A percentile compares a stretch with the other conserved stretches of the same genome.
These are phyloP conservation scores for Hippophae rhamnoides DNA, from an alignment of 306 rosid genomes.

Conservation along the genomic window DNA sequence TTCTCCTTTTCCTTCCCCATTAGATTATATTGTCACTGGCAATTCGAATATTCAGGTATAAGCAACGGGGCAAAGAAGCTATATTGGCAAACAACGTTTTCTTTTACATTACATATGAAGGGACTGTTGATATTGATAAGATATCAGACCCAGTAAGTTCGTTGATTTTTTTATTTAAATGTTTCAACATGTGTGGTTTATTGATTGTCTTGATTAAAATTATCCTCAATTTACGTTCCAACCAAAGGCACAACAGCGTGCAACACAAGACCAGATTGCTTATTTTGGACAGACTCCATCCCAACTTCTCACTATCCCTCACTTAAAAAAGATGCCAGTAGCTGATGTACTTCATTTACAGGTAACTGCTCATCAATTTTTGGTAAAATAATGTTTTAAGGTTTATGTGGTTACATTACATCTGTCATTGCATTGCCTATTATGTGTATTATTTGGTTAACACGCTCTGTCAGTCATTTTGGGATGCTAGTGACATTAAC, in stretches of 20 bases:
- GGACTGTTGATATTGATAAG: conserved; percentile 91
- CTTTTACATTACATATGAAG: conserved; percentile 89
- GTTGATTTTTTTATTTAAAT: background rate
- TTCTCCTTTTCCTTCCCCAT: too few species aligned
- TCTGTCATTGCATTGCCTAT: background rate
- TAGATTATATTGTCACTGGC: conserved; percentile 16
- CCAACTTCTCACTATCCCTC: conserved; percentile 87
- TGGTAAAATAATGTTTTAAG: conserved; percentile 8
- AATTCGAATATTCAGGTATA: conserved; percentile 58
- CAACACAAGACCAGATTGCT: conserved; percentile 96
- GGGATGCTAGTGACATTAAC: too few species aligned
- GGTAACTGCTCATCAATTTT: conserved; percentile 33
- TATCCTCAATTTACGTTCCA: conserved; percentile 16
- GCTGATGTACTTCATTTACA: conserved; percentile 88
- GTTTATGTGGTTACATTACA: conserved; percentile 2
- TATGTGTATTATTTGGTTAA: too few species aligned
- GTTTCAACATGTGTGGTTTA: conserved; percentile 16
- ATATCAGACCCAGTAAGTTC: conserved; percentile 78
- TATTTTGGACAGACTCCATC: conserved; percentile 98
- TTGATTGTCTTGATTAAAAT: conserved; percentile 2
- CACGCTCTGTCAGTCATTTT: too few species aligned
- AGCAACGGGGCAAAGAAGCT: conserved; percentile 92
- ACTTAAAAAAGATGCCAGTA: conserved; percentile 61
- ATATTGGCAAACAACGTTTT: conserved; percentile 80
- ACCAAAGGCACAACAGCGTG: conserved; percentile 73